Percentiles rank a stretch among this genome's conserved stretches.
Conservation (phyloP, 306 rosid species). For the Aeschynomene evenia region DNA sequence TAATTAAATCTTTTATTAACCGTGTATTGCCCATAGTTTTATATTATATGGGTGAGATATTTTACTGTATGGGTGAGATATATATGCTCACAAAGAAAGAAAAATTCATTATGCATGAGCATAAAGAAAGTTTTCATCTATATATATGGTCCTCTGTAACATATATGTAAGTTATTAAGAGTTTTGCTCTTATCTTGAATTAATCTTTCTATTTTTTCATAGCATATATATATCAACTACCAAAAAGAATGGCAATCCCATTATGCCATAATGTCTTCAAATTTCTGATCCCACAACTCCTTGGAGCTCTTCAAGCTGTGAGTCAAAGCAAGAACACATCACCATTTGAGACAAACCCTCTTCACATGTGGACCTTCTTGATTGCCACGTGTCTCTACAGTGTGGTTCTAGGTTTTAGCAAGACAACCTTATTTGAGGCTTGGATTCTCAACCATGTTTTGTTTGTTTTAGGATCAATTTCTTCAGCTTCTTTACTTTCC, state of each 20-base stretch:
- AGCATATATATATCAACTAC: not conserved
- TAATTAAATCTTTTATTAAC: no score
- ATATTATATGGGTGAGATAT: no score
- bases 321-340: slow-evolving; percentile 5
- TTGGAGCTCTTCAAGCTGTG: slow-evolving; percentile 7
- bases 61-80: no score
- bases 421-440: no score
- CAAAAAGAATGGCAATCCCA: not conserved
- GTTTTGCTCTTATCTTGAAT: no score
- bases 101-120: no score
- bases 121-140: no score
- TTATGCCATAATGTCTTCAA: slow-evolving; percentile 4
- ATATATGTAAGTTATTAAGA: no score
- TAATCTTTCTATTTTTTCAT: not conserved
- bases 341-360: slow-evolving; percentile 20
- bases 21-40: no score
- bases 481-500: slow-evolving; percentile 4
- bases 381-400: not conserved
- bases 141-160: no score
- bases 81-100: no score
- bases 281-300: slow-evolving; percentile 3
- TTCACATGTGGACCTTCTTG: slow-evolving; percentile 14
- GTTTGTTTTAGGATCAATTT: not conserved
- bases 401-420: not conserved
- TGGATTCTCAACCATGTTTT: not conserved